Evolutionary conservation across 2,329 filamentous ascomycete species (phyloP), one percentile per base, ranked within the genome.

Genomic region (Pseudogymnoascus sp.): DNA sequence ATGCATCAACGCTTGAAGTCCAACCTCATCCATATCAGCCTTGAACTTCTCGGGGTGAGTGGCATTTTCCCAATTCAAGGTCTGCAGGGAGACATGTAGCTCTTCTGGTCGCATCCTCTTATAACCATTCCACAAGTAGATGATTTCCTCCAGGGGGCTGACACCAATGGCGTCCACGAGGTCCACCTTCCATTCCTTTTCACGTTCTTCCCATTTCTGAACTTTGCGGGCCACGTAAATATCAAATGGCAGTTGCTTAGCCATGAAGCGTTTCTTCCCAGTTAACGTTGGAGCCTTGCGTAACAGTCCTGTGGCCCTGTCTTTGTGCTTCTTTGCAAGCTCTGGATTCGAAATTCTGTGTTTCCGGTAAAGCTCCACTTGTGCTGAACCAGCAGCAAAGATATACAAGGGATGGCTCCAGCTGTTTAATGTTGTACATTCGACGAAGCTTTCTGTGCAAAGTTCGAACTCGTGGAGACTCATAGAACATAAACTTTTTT

Each of bases 331-430:
- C 8, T 77, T 75, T 0, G 87, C 85, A 46, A 82, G 76, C 0
- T 74, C 75, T 59, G 79, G 71, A 60, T 79, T 73, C 0, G 70
- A 72, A 3, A 74, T 70, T 61, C 82, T 79, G 50, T 80, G 73
- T 62, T 86, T 79, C 8, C 95, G 86, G 75, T 97, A 97, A 4
- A 91, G 79, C 70, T 95, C 91, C 1, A 97, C 76, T 68, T 96
- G 87, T 0, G 89, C 88, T 11, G 84, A 82, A 6, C 88, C 95
- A 1, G 90, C 89, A 67, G 96, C 89, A 76, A 93, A 97, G 73
- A 91, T 91, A 77, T 99, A 97, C 62, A 97, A 75, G 0, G 88
- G 86, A 61, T 92, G 91, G 63, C 89, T 93, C 95, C 95, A 97
- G 69, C 90, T 90, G 75, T 96, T 97, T 63, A 95, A 81, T 62